Conservation (phyloP, 2,329 filamentous ascomycete genomes). For the Orbilia oligospora region DNA sequence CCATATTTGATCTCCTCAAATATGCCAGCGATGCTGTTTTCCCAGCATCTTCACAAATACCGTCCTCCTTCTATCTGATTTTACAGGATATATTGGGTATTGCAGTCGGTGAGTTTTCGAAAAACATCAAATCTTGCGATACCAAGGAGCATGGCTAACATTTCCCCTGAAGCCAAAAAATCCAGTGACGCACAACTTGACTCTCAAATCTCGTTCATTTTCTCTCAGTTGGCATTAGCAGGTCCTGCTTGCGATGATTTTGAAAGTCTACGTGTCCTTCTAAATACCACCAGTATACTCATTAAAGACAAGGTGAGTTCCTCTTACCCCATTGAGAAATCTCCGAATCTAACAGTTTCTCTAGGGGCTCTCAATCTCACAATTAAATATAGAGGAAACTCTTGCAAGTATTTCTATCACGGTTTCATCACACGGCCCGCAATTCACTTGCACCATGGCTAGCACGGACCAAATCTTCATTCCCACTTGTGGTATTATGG, state of each 20-base stretch:
- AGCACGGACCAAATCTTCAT: constrained; percentile 42
- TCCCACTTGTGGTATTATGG: constrained; percentile 41
- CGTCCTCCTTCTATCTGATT: constrained; percentile 24
- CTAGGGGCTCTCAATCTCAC: constrained; percentile 36
- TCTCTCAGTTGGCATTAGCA: constrained; percentile 30
- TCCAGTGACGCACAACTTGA: constrained; percentile 17
- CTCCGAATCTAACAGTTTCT: background rate
- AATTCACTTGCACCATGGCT: constrained; percentile 1
- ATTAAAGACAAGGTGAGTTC: constrained; percentile 41
- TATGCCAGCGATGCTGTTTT: constrained; percentile 13
- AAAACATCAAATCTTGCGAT: background rate
- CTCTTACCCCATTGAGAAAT: background rate
- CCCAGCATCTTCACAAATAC: constrained; percentile 5
- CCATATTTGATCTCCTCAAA: constrained; percentile 13
- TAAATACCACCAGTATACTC: constrained; percentile 35
- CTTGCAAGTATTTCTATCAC: constrained; percentile 28
- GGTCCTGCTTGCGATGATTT: constrained; percentile 29
- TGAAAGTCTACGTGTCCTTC: constrained; percentile 11
- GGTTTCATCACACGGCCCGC: constrained; percentile 20
- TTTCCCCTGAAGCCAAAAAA: constrained; percentile 19
- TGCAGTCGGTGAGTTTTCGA: constrained; percentile 12
- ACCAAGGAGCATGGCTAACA: constrained; percentile 1
- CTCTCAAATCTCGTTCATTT: constrained; percentile 7
- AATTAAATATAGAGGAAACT: constrained; percentile 48
- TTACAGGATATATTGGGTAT: constrained; percentile 34